A percentile compares a stretch with the other conserved stretches of the same genome.
phyloP scores from a whole-genome alignment of 1,284 basidiomycete species.

The Rhodotorula sp. region DNA sequence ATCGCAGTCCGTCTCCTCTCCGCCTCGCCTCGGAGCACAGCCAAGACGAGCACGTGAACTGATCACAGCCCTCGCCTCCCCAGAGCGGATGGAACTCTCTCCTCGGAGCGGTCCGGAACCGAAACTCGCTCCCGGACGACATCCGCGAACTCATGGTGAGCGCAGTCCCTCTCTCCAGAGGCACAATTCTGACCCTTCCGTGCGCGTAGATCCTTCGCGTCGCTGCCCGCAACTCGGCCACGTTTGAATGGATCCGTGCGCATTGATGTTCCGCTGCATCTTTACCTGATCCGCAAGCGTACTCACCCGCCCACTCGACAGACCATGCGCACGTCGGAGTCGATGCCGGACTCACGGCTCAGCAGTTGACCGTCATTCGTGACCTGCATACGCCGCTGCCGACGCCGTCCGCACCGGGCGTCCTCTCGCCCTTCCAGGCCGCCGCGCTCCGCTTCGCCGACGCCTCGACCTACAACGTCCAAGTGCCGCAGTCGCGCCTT shows the following conservation, averaged over 20 bases:
- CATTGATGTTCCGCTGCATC: background rate
- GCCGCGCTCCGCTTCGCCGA: slow-evolving; percentile 52
- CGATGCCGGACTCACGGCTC: slow-evolving; percentile 50
- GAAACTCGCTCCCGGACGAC: slow-evolving; percentile 51
- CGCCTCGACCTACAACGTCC: slow-evolving; percentile 48
- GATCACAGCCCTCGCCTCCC: background rate
- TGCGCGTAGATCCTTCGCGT: slow-evolving; percentile 50
- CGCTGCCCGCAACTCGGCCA: slow-evolving; percentile 51
- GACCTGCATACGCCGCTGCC: slow-evolving; percentile 45
- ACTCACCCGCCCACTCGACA: background rate
- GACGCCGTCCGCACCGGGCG: slow-evolving; percentile 32
- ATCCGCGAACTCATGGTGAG: slow-evolving; percentile 52
- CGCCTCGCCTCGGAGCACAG: no score
- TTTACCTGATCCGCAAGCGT: background rate
- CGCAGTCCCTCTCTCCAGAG: background rate
- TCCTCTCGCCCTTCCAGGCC: slow-evolving; percentile 45
- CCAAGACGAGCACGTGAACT: background rate
- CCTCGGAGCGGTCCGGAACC: slow-evolving; percentile 51
- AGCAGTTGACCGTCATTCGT: slow-evolving; percentile 50
- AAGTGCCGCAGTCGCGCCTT: slow-evolving; percentile 46
- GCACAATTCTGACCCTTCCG: background rate
- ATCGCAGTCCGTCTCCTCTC: slow-evolving; percentile 37
- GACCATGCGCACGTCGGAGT: slow-evolving; percentile 48
- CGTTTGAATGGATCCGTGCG: slow-evolving; percentile 53
- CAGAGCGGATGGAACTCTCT: slow-evolving; percentile 53